Percentiles rank a stretch among this genome's conserved stretches.
Evolutionary conservation across 202 grass and related monocot genomes (phyloP).

Genomic region (Tripidium arundinaceum): DNA sequence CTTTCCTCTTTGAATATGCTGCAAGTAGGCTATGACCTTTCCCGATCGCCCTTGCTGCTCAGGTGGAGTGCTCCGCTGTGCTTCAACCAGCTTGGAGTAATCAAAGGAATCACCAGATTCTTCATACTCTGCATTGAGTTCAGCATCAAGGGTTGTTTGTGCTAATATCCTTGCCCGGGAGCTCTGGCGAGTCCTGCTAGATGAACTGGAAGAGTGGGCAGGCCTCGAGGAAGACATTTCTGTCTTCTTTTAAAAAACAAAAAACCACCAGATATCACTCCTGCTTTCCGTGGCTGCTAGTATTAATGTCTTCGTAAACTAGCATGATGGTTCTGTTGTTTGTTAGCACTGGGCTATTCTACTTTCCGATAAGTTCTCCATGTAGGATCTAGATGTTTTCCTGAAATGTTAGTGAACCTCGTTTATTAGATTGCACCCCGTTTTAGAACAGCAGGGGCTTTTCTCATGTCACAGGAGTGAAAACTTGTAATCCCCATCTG

Average conservation of each 20-base stretch:
- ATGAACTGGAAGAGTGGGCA: constrained; percentile 43
- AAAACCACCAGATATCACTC: constrained; percentile 3
- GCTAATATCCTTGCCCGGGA: constrained; percentile 69
- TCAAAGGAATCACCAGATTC: constrained; percentile 72
- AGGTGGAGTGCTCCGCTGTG: constrained; percentile 1
- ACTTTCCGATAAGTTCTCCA: background rate
- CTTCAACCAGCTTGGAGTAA: constrained; percentile 72
- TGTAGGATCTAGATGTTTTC: background rate
- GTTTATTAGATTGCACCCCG: background rate
- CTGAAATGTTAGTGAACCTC: background rate
- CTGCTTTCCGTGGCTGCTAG: background rate
- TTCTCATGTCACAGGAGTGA: background rate
- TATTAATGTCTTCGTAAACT: background rate
- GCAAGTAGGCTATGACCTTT: constrained; percentile 85
- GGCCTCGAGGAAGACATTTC: constrained; percentile 70
- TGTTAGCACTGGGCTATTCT: background rate
- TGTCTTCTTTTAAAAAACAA: constrained; percentile 4
- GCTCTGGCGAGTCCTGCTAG: constrained; percentile 49
- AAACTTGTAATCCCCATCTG: background rate
- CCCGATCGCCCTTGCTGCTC: constrained; percentile 36
- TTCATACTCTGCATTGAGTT: constrained; percentile 83
- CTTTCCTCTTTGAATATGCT: constrained; percentile 81
- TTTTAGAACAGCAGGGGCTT: background rate
- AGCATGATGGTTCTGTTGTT: background rate
- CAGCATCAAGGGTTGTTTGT: constrained; percentile 81